Evolutionary conservation across 352 stramenopile genomes (phyloP).

Genomic region (Phytophthora nicotianae): DNA sequence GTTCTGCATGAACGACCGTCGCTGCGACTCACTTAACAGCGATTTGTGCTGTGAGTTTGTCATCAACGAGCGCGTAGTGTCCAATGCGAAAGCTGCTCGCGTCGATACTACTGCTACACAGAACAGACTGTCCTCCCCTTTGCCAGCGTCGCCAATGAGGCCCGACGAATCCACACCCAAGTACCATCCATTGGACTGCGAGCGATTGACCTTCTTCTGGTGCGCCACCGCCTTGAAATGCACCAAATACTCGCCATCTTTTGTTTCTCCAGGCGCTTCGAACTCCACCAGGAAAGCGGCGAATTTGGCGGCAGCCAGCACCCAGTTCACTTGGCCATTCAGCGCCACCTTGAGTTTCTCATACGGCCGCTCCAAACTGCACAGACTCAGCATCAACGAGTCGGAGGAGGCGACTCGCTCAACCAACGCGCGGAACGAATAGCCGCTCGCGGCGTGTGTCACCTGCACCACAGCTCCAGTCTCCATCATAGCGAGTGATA

Average conservation of each 20-base stretch:
- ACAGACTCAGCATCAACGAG: conserved; percentile 53
- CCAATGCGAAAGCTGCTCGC: conserved; percentile 54
- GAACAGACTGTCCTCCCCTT: conserved; percentile 56
- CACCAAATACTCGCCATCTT: conserved; percentile 22
- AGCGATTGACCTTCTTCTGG: conserved; percentile 71
- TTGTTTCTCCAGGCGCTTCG: conserved; percentile 13
- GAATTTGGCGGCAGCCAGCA: conserved; percentile 69
- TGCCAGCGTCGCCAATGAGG: conserved; percentile 61
- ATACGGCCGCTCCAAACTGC: conserved; percentile 67
- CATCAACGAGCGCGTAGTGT: conserved; percentile 41
- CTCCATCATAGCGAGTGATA: conserved; percentile 20
- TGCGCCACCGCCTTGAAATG: conserved; percentile 65
- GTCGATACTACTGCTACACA: conserved; percentile 47
- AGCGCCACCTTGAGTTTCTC: conserved; percentile 83
- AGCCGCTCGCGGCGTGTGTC: conserved; percentile 44
- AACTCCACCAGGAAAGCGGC: conserved; percentile 64
- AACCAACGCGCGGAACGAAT: conserved; percentile 56
- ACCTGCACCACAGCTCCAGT: conserved; percentile 68
- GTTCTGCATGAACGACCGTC: conserved; percentile 69
- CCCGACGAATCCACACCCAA: conserved; percentile 38
- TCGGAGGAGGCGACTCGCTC: conserved; percentile 41
- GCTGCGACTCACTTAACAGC: conserved; percentile 62
- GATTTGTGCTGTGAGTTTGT: conserved; percentile 19
- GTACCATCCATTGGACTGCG: conserved; percentile 57
- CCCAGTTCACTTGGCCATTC: conserved; percentile 67